Base-by-base conservation (phyloP, 1,284 basidiomycete species). In the Xerocomus amazonicus region DNA sequence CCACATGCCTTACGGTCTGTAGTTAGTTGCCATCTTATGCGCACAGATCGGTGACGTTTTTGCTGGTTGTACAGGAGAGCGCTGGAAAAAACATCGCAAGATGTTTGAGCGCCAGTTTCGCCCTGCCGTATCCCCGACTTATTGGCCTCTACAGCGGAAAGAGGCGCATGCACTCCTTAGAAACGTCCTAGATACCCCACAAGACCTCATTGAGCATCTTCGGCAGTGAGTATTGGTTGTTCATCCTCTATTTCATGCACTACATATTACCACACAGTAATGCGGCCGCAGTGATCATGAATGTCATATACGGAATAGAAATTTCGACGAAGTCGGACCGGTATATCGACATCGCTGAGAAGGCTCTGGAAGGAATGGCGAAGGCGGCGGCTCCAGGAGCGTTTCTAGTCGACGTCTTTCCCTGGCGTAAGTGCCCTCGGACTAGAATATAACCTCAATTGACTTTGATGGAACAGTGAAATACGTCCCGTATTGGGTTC, bases 61-160 rank as follows among this genome's bases (percentile, higher is more conserved):
- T 32, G n/a, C 9, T 27, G 4, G 16, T 29, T 17, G 9, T 42
- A 35, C 7, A 73, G 71, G 76, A 26, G 71, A 77, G 16, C 64
- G 65, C 32, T 80, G 78, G 78, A 73, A 67, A 44, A 68, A 67
- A 31, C 74, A 78, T 56, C 73, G 77, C 38, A 72, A 67, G 43
- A 68, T 76, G 63, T 78, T 79, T 50, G 71, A 78, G 50, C 62
- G 67, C 7, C 68, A 74, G 52, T 78, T 80, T 52, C 65, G 71
- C 27, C 68, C 70, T 26, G 63, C 65, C 0, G 61, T 65, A 2
- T 66, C 67, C 1, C 64, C 66, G 0, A 63, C 58, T 1, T 73
- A 73, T 54, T 70, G 70, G 69, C 66, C 70, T 13, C 60, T 72
- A 33, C 72, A 76, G 40, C 61, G 60, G 14, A 66, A 65, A 52